Base-by-base conservation (phyloP, 1,139 yeast genomes). In the Geotrichum reessii region DNA sequence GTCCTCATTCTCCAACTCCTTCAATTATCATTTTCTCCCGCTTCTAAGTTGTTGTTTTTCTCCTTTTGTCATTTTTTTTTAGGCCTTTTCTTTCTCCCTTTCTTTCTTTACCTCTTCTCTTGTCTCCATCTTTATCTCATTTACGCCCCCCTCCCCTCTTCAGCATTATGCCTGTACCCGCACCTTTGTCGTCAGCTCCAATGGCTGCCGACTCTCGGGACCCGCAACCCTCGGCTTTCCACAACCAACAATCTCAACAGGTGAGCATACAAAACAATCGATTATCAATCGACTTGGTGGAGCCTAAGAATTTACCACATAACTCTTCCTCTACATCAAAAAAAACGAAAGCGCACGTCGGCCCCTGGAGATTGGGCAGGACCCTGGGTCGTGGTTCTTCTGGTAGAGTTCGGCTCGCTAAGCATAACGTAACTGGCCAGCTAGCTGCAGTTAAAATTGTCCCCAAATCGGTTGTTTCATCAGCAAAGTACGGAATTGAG, bases 361-460 rank as follows among this genome's bases (percentile, higher is more conserved):
- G 99, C 0, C 98, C 99, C 2, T 93, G 99, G 99, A 86, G 89
- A 70, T 76, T 93, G 42, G 99, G 99, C 14, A 81, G 95, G 64
- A 92, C 99, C 2, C 76, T 93, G 53, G 99, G 99, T 25, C 81
- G 95, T 62, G 99, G 99, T 11, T 86, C 96, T 27, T 89, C 97
- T 1, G 98, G 99, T 28, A 81, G 97, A 63, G 99, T 93, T 24
- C 79, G 96, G 60, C 78, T 93, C 58, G 99, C 99, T 6, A 87
- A 90, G 66, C 95, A 93, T 70, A 81, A 84, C 48, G 80, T 81
- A 61, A 86, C 95, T 0, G 95, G 95, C 57, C 87, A 90, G 73
- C 80, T 90, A 59, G 99, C 99, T 0, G 99, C 99, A 0, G 96
- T 95, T 59, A 93, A 93, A 73, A 91, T 95, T 63, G 97, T 93